phyloP scores from a whole-genome alignment of 768 basidiomycete genomes.

The Rhodocollybia butyracea region DNA sequence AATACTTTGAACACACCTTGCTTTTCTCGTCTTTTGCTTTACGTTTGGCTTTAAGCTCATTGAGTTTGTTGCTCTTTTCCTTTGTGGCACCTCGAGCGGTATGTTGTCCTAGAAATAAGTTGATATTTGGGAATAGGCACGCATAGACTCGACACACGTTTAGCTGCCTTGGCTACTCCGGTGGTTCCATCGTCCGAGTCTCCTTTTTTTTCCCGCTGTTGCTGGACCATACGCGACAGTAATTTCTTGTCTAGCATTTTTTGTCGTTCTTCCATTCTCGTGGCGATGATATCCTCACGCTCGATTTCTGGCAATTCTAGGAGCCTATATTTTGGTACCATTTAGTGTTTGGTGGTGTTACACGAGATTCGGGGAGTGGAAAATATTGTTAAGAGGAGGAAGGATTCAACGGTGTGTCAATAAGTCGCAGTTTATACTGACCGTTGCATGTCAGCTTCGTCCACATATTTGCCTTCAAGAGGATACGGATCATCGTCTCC shows the following conservation, averaged over 20 bases:
- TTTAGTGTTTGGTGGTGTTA: background rate
- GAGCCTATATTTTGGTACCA: slow-evolving; percentile 46
- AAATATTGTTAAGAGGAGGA: slow-evolving; percentile 22
- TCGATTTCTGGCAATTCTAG: slow-evolving; percentile 82
- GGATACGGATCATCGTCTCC: slow-evolving; percentile 73
- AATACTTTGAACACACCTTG: slow-evolving; percentile 45
- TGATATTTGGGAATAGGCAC: background rate
- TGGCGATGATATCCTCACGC: slow-evolving; percentile 81
- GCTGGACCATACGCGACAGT: slow-evolving; percentile 70
- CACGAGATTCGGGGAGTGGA: slow-evolving; percentile 15
- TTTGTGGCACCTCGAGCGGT: slow-evolving; percentile 70
- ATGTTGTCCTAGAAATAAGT: slow-evolving; percentile 58
- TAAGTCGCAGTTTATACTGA: slow-evolving; percentile 37
- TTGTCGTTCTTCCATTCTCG: slow-evolving; percentile 74
- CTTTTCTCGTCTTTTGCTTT: slow-evolving; percentile 89
- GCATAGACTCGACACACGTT: slow-evolving; percentile 48
- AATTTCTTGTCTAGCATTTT: slow-evolving; percentile 66
- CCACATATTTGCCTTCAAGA: slow-evolving; percentile 85
- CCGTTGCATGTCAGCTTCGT: slow-evolving; percentile 81
- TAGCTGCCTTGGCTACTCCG: slow-evolving; percentile 69
- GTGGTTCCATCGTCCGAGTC: slow-evolving; percentile 39
- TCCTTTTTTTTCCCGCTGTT: slow-evolving; percentile 46
- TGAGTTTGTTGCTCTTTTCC: slow-evolving; percentile 75
- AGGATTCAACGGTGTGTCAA: slow-evolving; percentile 2
- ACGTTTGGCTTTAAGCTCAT: slow-evolving; percentile 82